These are phyloP conservation scores for Skeletonema potamos DNA, from an alignment of 108 stramenopile species.

Conservation along the genomic window DNA sequence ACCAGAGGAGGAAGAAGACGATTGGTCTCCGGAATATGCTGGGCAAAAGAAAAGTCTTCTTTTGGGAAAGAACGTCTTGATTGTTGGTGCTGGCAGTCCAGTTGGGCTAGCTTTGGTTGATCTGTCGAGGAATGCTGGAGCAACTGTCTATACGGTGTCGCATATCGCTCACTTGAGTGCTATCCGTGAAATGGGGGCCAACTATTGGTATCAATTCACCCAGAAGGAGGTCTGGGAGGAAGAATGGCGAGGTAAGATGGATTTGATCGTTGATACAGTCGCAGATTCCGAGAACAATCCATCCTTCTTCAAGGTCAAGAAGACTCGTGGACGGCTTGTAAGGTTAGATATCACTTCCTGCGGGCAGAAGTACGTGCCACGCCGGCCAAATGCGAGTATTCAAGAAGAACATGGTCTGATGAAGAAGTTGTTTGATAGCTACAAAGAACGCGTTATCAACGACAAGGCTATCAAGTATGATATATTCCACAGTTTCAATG, in stretches of 20 bases:
- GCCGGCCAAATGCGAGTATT: slow-evolving; percentile 15
- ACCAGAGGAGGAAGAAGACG: too few relatives aligned
- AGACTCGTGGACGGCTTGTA: not conserved
- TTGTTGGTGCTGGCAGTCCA: slow-evolving; percentile 59
- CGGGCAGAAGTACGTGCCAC: not conserved
- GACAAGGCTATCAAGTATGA: not conserved
- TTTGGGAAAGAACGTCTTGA: slow-evolving; percentile 58
- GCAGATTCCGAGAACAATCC: not conserved
- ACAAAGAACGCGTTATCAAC: not conserved
- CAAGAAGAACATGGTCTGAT: not conserved
- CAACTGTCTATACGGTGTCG: slow-evolving; percentile 39
- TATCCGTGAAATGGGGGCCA: not conserved
- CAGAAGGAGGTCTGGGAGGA: not conserved
- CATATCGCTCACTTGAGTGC: not conserved
- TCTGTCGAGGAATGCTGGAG: slow-evolving; percentile 53
- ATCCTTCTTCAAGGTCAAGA: not conserved
- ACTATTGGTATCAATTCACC: not conserved
- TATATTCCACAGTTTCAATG: not conserved
- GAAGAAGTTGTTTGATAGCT: not conserved
- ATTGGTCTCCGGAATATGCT: too few relatives aligned
- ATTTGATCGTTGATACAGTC: not conserved
- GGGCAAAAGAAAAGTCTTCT: slow-evolving; percentile 33
- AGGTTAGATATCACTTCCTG: not conserved
- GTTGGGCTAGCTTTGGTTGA: slow-evolving; percentile 67
- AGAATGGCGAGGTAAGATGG: not conserved